Conservation (phyloP, 148 eudicot genomes). For the Amaranthus hypochondriacus region DNA sequence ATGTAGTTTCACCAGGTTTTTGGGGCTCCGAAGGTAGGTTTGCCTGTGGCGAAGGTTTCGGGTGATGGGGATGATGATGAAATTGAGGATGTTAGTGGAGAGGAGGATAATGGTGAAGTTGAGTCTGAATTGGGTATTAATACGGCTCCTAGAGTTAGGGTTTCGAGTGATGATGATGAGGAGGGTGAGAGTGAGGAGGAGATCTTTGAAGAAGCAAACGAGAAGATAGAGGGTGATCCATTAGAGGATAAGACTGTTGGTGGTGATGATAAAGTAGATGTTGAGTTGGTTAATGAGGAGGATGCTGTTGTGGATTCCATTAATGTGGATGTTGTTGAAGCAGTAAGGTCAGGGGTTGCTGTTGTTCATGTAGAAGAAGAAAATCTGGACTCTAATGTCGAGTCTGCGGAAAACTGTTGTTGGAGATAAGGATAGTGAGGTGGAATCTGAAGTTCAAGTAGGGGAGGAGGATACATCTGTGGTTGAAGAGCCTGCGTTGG, state of each 20-base stretch:
- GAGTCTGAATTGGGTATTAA: conserved; percentile 6
- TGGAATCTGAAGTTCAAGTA: conserved; percentile 18
- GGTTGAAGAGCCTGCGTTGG: conserved; percentile 22
- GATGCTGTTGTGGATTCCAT: conserved; percentile 28
- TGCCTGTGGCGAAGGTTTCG: conserved; percentile 37
- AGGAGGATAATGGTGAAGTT: conserved; percentile 18
- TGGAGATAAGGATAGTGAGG: conserved; percentile 27
- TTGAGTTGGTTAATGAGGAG: conserved; percentile 12
- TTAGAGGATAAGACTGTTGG: conserved; percentile 19
- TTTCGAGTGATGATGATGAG: conserved; percentile 20
- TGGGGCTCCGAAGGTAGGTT: conserved; percentile 10
- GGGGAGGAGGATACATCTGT: conserved; percentile 8
- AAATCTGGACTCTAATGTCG: conserved; percentile 13
- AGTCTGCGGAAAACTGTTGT: conserved; percentile 26
- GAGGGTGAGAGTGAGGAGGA: conserved; percentile 24
- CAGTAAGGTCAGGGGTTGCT: conserved; percentile 34
- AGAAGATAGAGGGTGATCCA: conserved; percentile 8
- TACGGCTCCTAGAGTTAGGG: conserved; percentile 28
- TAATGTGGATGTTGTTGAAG: conserved; percentile 28
- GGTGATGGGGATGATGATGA: conserved; percentile 32
- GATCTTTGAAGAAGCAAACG: neutral
- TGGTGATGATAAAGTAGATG: conserved; percentile 12
- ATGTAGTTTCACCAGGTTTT: conserved; percentile 18
- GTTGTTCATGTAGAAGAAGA: conserved; percentile 35
- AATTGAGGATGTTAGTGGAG: conserved; percentile 10